Percentiles rank a stretch among this genome's conserved stretches.
phyloP scores from a whole-genome alignment of 2,329 filamentous ascomycete species.

The Pseudogymnoascus sp. region DNA sequence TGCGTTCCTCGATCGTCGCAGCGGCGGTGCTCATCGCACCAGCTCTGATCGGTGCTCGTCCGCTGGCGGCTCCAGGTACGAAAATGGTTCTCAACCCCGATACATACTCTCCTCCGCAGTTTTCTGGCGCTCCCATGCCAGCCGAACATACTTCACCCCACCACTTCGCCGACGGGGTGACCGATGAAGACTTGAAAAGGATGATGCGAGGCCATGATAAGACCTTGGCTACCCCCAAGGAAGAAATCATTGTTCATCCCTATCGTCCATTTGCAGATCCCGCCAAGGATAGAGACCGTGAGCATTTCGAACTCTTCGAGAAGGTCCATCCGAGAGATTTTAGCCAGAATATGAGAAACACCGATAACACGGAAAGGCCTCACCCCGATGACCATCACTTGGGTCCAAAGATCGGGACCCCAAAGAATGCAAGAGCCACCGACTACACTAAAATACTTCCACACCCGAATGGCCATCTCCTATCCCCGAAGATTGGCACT shows the following conservation, averaged over 20 bases:
- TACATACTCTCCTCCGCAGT: background rate
- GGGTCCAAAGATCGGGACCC: background rate
- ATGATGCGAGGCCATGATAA: background rate
- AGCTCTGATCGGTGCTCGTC: background rate
- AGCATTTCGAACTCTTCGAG: background rate
- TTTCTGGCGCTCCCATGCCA: background rate
- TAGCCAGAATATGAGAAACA: background rate
- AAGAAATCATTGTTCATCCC: background rate
- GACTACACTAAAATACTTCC: background rate
- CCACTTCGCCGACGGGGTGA: background rate
- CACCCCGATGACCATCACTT: background rate
- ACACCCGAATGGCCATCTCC: background rate
- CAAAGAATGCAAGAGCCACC: background rate
- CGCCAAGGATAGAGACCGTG: background rate
- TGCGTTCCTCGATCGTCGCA: background rate
- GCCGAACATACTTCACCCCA: background rate
- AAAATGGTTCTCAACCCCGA: background rate
- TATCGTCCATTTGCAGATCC: background rate
- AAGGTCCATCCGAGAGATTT: background rate
- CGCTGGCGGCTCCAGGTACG: background rate
- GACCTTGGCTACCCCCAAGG: background rate
- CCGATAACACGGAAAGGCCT: background rate
- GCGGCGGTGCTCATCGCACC: background rate
- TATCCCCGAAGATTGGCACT: background rate
- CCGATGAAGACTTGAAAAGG: background rate